Evolutionary conservation across 1,284 basidiomycete species (phyloP), one percentile per base, ranked within the genome.

Genomic region (Cutaneotrichosporon cutaneum): DNA sequence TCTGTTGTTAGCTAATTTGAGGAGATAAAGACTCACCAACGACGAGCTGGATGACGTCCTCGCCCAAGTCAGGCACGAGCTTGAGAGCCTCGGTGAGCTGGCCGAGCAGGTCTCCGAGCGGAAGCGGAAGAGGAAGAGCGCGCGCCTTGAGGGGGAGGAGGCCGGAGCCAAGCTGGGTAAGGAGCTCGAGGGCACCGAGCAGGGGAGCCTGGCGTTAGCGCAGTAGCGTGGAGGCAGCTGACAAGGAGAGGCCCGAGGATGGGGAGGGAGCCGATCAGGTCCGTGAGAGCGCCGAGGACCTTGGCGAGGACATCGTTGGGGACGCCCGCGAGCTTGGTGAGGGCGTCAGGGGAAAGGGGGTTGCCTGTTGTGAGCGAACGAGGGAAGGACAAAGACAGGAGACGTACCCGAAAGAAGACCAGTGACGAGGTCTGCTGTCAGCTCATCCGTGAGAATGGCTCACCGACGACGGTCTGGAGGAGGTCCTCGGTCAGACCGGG

Each of bases 391-490:
- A 18, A n/a, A 7, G 18, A n/a, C 5, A n/a, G 39, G 18, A 4
- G 1, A 42, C 39, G 2, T n/a, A 42, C 39, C 39, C 18, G 18
- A 16, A 18, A 42, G 18, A 18, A 42, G 11, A n/a, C 39, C 39
- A n/a, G 39, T 42, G 35, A 50, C 33, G 39, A 47, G 35, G 32
- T 47, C n/a, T n/a, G n/a, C n/a, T n/a, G n/a, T n/a, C n/a, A n/a
- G n/a, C n/a, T n/a, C n/a, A n/a, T n/a, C n/a, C n/a, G n/a, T n/a
- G n/a, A n/a, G n/a, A n/a, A n/a, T n/a, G n/a, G n/a, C n/a, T n/a
- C n/a, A n/a, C n/a, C 42, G 33, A 54, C 44, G 21, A 59, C 11
- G 44, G 58, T 51, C 26, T 51, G 6, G 26, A 51, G 18, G 8
- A 30, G 13, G 18, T 8, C 27, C 18, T 32, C 18, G 27, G 48